These are phyloP conservation scores for Eucalyptus sp. DNA, from an alignment of 345 rosid genomes.

Conservation along the genomic window DNA sequence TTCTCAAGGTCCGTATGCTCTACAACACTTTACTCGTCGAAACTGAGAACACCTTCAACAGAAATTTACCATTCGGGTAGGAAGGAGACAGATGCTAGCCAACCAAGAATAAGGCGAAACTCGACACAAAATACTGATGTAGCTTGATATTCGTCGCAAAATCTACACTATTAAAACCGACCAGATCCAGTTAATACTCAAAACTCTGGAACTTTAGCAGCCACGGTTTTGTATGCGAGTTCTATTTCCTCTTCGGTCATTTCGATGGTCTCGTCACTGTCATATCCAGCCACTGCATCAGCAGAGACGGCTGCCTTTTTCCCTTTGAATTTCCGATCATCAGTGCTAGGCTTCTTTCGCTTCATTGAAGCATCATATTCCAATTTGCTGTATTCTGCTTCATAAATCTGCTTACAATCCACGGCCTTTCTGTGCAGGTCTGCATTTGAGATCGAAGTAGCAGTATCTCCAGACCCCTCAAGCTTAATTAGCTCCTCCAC, in stretches of 20 bases:
- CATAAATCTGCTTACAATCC: constrained; percentile 49
- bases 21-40: neutral
- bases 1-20: neutral
- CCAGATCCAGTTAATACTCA: neutral
- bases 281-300: constrained; percentile 26
- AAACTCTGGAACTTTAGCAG: constrained; percentile 1
- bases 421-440: constrained; percentile 41
- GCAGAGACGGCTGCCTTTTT: neutral
- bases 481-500: constrained; percentile 62
- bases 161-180: neutral
- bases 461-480: constrained; percentile 7
- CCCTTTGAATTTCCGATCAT: neutral
- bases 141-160: neutral
- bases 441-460: constrained; percentile 25
- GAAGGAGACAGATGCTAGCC: neutral
- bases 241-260: constrained; percentile 91
- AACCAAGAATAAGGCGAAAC: neutral
- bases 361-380: neutral
- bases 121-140: neutral
- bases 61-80: neutral
- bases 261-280: constrained; percentile 82
- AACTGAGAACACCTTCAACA: neutral
- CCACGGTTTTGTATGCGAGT: constrained; percentile 31
- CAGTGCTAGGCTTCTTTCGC: constrained; percentile 10
- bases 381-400: constrained; percentile 30